Base-by-base conservation (phyloP, 1,284 basidiomycete species). In the Puccinia hordei region DNA sequence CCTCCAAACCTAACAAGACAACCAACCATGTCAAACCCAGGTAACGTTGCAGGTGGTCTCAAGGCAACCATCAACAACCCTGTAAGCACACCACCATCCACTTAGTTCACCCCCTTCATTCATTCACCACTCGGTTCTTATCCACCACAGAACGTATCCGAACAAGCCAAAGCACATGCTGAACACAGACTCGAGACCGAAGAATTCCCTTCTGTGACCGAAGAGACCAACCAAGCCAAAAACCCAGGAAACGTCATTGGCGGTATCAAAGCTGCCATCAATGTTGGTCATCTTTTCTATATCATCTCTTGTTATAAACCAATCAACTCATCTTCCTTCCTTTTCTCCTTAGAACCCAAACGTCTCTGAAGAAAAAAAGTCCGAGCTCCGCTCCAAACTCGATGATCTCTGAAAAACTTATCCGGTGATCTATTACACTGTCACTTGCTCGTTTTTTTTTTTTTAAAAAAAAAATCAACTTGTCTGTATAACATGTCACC, bases 51-150 rank as follows among this genome's bases (percentile, higher is more conserved):
- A 27, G 77, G 77, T 80, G 77, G 77, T 35, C 57, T 80, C 9
- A 80, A 80, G 59, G 77, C 77, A n/a, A 65, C 77, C 24, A 55
- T 72, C 30, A 72, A 59, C 22, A 80, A 80, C 44, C 77, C 77
- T 22, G 77, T 80, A 44, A 57, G 76, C n/a, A n/a, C n/a, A n/a
- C n/a, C 55, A 27, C 24, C 55, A 27, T 22, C 24, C 55, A 13
- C 15, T 33, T 4, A 17, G 24, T 27, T 33, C 10, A 10, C 24
- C 57, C n/a, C 33, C 27, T 4, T 27, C n/a, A 27, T n/a, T 57
- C n/a, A 27, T 6, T 44, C 41, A 44, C 41, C 41, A 8, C 41
- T 44, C 13, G 41, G 6, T 13, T 44, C 13, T 6, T 6, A 13
- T 44, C 41, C 46, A 9, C 46, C 17, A 19, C 30, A 80, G 77